Evolutionary conservation across 192 early-diverging fungal species (phyloP).

Genomic region (Allomyces arbusculus): DNA sequence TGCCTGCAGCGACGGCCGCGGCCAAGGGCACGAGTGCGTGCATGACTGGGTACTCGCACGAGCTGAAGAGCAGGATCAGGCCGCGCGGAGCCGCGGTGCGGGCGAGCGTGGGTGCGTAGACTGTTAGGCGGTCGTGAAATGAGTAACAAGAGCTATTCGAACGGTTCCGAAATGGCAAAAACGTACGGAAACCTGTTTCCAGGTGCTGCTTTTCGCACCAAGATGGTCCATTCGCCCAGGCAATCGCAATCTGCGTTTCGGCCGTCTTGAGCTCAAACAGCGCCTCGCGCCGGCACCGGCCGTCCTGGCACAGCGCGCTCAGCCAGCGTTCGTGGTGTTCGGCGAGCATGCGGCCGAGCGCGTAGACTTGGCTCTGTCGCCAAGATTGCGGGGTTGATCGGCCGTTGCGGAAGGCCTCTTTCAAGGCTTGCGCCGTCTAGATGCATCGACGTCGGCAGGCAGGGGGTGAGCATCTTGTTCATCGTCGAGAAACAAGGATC

Average conservation of each 20-base stretch:
- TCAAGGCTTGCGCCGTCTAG: too few relatives aligned
- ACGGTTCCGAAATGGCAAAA: not conserved
- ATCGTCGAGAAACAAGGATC: too few relatives aligned
- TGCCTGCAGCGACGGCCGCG: not conserved
- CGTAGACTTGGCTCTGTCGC: not conserved
- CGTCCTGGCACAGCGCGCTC: not conserved
- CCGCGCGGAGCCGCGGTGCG: not conserved
- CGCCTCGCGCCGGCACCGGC: not conserved
- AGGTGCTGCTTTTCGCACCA: not conserved
- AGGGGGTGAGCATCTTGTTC: too few relatives aligned
- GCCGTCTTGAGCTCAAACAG: not conserved
- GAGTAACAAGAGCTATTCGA: too few relatives aligned
- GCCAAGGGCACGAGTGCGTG: not conserved
- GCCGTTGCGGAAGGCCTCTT: too few relatives aligned
- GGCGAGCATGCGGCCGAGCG: not conserved
- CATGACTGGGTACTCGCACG: not conserved
- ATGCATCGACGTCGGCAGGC: too few relatives aligned
- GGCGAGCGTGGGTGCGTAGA: not conserved
- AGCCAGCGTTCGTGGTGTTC: not conserved
- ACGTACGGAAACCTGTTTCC: not conserved
- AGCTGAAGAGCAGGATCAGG: not conserved
- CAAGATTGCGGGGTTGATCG: not conserved
- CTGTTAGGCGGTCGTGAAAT: not conserved
- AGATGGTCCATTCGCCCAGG: not conserved
- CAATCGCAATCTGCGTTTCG: not conserved